Evolutionary conservation across 345 rosid genomes (phyloP).

Genomic region (Stellera chamaejasme): DNA sequence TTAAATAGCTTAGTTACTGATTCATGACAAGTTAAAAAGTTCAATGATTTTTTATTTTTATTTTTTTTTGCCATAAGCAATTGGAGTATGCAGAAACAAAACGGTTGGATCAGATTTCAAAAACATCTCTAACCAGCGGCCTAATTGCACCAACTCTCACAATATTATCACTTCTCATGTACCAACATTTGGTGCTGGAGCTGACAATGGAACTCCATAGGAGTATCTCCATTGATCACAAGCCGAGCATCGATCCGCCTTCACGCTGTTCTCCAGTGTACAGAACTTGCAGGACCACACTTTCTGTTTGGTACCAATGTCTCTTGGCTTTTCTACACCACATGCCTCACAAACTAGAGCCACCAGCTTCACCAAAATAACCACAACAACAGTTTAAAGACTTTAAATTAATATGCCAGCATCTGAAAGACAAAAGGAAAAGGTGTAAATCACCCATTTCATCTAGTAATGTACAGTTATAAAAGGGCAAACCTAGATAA

Average conservation of each 20-base stretch:
- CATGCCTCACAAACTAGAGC: conserved; percentile 70
- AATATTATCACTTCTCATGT: conserved; percentile 28
- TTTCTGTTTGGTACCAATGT: conserved; percentile 30
- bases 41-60: too few species aligned
- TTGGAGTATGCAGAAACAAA: too few species aligned
- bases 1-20: too few species aligned
- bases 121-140: too few species aligned
- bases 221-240: conserved; percentile 90
- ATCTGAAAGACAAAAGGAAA: background rate
- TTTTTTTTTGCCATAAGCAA: too few species aligned
- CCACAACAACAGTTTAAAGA: conserved; percentile 1
- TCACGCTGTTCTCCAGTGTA: conserved; percentile 54
- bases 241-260: conserved; percentile 64
- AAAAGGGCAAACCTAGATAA: too few species aligned
- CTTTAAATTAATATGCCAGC: background rate
- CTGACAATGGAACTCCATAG: conserved; percentile 50
- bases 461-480: too few species aligned
- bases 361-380: conserved; percentile 35
- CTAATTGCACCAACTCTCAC: too few species aligned
- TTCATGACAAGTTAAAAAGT: too few species aligned
- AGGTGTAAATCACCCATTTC: background rate
- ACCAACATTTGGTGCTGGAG: conserved; percentile 51
- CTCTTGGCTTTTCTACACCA: conserved; percentile 40
- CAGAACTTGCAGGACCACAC: conserved; percentile 72
- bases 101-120: background rate